Percentiles rank a stretch among this genome's conserved stretches.
phyloP scores from a whole-genome alignment of 2,329 filamentous ascomycete species.

The Podosphaera fusca region DNA sequence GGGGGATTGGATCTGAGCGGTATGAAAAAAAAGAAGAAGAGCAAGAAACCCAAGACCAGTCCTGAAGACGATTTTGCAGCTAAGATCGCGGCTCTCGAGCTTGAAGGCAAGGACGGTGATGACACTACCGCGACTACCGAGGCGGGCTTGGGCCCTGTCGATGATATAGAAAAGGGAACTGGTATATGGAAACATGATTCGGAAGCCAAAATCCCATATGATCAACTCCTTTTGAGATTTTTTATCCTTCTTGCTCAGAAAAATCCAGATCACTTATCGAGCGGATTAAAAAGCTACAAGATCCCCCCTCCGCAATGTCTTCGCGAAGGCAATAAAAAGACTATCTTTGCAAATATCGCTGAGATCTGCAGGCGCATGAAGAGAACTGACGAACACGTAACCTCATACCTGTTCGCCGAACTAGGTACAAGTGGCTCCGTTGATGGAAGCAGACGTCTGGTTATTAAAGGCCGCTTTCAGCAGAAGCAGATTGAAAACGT shows the following conservation, averaged over 20 bases:
- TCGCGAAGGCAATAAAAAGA: conserved; percentile 99
- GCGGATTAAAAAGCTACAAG: conserved; percentile 88
- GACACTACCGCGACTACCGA: conserved; percentile 7
- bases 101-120: conserved; percentile 13
- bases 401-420: conserved; percentile 90
- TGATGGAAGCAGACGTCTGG: conserved; percentile 73
- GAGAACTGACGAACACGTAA: conserved; percentile 92
- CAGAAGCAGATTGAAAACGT: conserved; percentile 99
- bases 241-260: conserved; percentile 85
- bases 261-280: conserved; percentile 85
- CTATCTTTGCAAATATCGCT: conserved; percentile 95
- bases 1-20: conserved; percentile 22
- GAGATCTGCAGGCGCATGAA: conserved; percentile 99
- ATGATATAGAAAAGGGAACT: conserved; percentile 18
- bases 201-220: conserved; percentile 46
- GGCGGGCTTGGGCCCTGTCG: conserved; percentile 4
- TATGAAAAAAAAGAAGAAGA: conserved; percentile 18
- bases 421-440: conserved; percentile 93
- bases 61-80: conserved; percentile 16
- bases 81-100: conserved; percentile 15
- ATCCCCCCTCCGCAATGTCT: conserved; percentile 96
- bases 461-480: conserved; percentile 99
- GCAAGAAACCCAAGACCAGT: conserved; percentile 16
- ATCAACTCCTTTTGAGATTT: conserved; percentile 70
- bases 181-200: conserved; percentile 18